These are phyloP conservation scores for Omphalea diandra DNA, from an alignment of 441 rosid species.

Conservation along the genomic window DNA sequence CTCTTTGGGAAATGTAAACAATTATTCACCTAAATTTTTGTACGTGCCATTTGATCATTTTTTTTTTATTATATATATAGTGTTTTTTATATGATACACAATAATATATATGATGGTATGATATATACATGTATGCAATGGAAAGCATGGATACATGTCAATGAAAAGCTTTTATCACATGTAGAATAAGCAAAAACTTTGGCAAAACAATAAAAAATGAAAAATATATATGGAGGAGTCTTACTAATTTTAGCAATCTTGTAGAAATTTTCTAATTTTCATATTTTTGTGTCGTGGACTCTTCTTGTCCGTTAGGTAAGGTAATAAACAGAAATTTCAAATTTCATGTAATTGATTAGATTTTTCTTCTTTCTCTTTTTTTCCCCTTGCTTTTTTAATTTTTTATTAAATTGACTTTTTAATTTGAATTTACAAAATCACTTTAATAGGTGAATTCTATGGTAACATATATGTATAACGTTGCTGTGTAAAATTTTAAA, in stretches of 20 bases:
- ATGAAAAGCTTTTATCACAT: constrained; percentile 5
- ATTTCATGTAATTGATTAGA: no score
- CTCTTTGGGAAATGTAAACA: constrained; percentile 50
- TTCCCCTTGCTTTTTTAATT: neutral
- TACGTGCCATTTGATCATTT: constrained; percentile 25
- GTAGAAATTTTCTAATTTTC: neutral
- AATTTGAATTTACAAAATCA: no score
- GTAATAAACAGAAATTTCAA: neutral
- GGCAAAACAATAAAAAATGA: neutral
- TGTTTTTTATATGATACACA: neutral
- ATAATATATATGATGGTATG: constrained; percentile 1
- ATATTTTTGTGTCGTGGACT: neutral
- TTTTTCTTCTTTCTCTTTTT: neutral
- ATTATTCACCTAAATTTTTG: constrained; percentile 50
- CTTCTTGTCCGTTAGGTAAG: neutral
- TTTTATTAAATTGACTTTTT: no score
- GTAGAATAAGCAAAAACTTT: neutral
- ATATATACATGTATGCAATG: neutral
- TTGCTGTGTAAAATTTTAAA: no score
- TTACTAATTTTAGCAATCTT: neutral
- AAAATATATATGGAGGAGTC: neutral
- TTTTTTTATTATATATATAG: constrained; percentile 14
- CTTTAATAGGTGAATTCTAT: no score
- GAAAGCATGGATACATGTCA: constrained; percentile 16
- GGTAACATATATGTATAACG: no score